Evolutionary conservation across 805 yeast species (phyloP), one percentile per base, ranked within the genome.

Genomic region (Metschnikowia gelsemii): DNA sequence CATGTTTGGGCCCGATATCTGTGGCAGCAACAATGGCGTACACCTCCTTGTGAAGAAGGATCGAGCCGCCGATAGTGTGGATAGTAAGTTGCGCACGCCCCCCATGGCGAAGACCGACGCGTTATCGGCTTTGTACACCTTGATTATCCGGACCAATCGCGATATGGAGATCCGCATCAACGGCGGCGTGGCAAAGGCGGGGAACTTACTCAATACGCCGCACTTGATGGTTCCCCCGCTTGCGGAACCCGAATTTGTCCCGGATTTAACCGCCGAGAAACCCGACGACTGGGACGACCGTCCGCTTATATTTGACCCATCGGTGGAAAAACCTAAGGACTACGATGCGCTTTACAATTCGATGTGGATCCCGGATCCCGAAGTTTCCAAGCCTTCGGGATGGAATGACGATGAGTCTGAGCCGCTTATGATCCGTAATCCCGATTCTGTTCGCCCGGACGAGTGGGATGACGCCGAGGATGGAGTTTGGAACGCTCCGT

Each of bases 1-100:
- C 49, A 84, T 90, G 91, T 90, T 90, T 68, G 97, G 97, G 16
- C 97, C 97, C 32, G 97, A 90, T 64, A 79, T 76, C 60, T 90
- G 97, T 66, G 96, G 95, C 2, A 58, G 79, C 39, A 75, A 83
- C 32, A 86, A 88, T 66, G 84, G 80, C 62, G 82, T 90, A 24
- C 95, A 86, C 57, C 78, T 89, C 51, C 85, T 88, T 42, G 55
- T 88, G 45, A 70, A 72, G 53, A 75, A 77, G 59, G 81, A 79
- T 32, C 46, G 55, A 19, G 70, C 79, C 19, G 81, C 79, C 5
- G 72, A 68, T 45, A 69, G 72, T 45, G 85, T 82, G 58, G 89
- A 87, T 63, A 83, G 86, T 61, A 85, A 81, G 52, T 69, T 87
- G 45, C 61, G 64, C 14, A 61, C 70, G n/a, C 80, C 90, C 7